Conservation (phyloP, 2,329 filamentous ascomycete genomes). For the Diaporthe destruens region DNA sequence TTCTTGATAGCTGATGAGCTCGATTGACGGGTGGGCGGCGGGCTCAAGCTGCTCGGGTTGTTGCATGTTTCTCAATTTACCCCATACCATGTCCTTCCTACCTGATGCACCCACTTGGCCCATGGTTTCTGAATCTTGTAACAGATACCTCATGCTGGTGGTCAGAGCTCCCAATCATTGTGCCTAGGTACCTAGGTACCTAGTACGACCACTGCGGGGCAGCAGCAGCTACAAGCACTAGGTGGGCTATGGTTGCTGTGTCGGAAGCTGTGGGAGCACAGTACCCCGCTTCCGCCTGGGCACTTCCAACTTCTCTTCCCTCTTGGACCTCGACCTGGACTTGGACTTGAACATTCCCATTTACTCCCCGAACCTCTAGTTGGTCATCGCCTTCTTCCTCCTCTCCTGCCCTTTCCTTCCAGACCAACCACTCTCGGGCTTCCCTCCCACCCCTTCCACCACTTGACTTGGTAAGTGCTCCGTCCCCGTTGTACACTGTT, state of each 20-base stretch:
- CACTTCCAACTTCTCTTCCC: slow-evolving; percentile 15
- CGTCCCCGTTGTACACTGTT: slow-evolving; percentile 3
- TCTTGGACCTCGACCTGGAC: not conserved
- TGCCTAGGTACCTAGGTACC: slow-evolving; percentile 4
- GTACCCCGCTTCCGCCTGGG: slow-evolving; percentile 41
- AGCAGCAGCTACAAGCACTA: not conserved
- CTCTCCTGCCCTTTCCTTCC: not conserved
- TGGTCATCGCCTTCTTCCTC: slow-evolving; percentile 2
- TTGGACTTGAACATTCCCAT: not conserved
- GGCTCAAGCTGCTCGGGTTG: too few species aligned
- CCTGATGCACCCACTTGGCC: not conserved
- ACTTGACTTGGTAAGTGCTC: not conserved
- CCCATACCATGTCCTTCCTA: not conserved
- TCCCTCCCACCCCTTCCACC: too few species aligned
- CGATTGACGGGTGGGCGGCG: not conserved
- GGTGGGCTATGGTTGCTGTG: slow-evolving; percentile 22
- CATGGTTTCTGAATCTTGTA: not conserved
- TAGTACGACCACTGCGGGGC: slow-evolving; percentile 38
- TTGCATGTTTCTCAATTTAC: too few species aligned
- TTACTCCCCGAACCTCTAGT: not conserved
- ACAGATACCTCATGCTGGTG: slow-evolving; percentile 10
- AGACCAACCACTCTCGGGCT: not conserved
- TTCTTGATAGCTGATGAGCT: not conserved
- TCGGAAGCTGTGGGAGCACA: slow-evolving; percentile 39
- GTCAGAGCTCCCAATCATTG: not conserved